Evolutionary conservation across 2,329 filamentous ascomycete species (phyloP).

Genomic region (Talaromyces atroroseus): DNA sequence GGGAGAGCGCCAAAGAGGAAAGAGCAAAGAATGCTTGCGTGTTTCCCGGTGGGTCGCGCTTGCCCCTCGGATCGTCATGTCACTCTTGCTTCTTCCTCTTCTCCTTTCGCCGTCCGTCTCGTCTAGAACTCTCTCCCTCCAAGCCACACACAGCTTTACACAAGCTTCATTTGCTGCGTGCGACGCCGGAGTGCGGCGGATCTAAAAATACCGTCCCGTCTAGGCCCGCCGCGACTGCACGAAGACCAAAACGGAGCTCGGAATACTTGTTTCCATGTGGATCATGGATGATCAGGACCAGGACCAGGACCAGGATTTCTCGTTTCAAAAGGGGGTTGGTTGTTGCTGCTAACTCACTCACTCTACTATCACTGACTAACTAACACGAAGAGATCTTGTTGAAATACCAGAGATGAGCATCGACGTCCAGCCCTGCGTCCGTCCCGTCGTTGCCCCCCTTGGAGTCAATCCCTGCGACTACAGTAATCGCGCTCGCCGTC

Average conservation of each 20-base stretch:
- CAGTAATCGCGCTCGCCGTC: slow-evolving; percentile 26
- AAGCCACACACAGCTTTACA: too few species aligned
- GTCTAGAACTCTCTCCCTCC: not conserved
- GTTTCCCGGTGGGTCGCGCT: slow-evolving; percentile 8
- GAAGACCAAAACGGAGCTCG: not conserved
- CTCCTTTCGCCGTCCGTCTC: not conserved
- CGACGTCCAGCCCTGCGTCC: slow-evolving; percentile 16
- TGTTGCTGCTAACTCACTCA: too few species aligned
- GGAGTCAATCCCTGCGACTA: slow-evolving; percentile 29
- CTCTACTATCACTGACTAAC: too few species aligned
- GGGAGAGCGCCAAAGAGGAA: too few species aligned
- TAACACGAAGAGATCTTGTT: slow-evolving; percentile 1
- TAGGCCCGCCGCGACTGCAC: too few species aligned
- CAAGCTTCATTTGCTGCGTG: too few species aligned
- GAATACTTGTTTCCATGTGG: too few species aligned
- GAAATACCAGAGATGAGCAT: slow-evolving; percentile 32
- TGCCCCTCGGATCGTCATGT: not conserved
- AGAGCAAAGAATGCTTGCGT: not conserved
- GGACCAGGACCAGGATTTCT: too few species aligned
- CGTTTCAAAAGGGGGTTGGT: too few species aligned
- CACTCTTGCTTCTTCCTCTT: not conserved
- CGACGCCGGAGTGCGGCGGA: too few species aligned
- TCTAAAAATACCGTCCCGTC: not conserved
- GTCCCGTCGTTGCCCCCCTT: slow-evolving; percentile 31
- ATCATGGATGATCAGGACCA: not conserved